Conservation (phyloP, 116 monocot species). For the Phalaenopsis hybrid region DNA sequence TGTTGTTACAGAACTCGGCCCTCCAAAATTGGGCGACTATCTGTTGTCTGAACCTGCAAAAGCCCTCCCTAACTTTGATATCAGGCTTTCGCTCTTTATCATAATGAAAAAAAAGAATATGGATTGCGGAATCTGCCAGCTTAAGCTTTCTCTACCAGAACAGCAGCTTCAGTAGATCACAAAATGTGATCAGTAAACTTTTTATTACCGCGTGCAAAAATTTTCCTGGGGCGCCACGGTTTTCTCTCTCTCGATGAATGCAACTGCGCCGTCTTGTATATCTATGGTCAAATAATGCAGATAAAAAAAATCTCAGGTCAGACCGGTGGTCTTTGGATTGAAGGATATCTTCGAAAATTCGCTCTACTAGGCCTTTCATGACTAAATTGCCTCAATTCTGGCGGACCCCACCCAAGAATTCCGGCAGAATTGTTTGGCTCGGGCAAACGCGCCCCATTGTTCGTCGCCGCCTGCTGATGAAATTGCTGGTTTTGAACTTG, state of each 20-base stretch:
- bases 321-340: conserved; percentile 37
- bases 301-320: conserved; percentile 10
- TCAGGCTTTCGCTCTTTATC: background rate
- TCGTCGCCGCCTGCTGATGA: conserved; percentile 25
- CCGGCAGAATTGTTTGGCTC: conserved; percentile 75
- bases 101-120: background rate
- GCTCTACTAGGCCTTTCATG: conserved; percentile 59
- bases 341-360: conserved; percentile 36
- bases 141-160: background rate
- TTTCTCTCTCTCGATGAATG: conserved; percentile 1
- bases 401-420: conserved; percentile 79
- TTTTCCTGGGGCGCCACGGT: conserved; percentile 15
- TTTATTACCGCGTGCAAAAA: conserved; percentile 24
- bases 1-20: conserved; percentile 23
- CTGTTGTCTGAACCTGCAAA: conserved; percentile 17
- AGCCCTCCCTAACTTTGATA: background rate
- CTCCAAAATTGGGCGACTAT: conserved; percentile 20
- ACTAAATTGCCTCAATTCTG: conserved; percentile 40
- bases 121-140: background rate
- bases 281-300: background rate
- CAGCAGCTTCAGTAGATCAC: conserved; percentile 8
- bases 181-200: background rate
- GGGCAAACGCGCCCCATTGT: conserved; percentile 34
- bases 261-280: background rate
- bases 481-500: conserved; percentile 15